A percentile compares a stretch with the other conserved stretches of the same genome.
Conservation (phyloP, 1,284 basidiomycete genomes). For the Schizophyllum amplum region DNA sequence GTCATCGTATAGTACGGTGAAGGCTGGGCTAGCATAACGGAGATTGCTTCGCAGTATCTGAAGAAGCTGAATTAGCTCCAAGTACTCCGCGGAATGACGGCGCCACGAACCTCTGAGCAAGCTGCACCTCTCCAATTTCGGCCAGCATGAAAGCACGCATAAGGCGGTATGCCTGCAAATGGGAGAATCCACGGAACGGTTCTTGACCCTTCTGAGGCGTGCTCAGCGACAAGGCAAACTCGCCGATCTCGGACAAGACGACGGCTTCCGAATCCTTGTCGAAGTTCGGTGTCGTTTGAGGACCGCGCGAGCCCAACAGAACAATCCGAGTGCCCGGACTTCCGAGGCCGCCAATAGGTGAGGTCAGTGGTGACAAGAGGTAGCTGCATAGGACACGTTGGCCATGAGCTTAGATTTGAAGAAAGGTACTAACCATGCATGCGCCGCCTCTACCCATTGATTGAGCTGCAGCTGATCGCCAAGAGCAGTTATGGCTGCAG, state of each 20-base stretch:
- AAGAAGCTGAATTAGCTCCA: constrained; percentile 3
- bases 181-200: constrained; percentile 72
- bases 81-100: background rate
- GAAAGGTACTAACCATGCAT: constrained; percentile 63
- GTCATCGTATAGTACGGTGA: constrained; percentile 64
- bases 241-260: constrained; percentile 86
- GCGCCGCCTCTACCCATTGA: constrained; percentile 79
- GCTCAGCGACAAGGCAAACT: constrained; percentile 82
- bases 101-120: constrained; percentile 59
- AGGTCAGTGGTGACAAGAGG: constrained; percentile 80
- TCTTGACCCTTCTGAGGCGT: constrained; percentile 81
- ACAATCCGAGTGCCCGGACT: constrained; percentile 54
- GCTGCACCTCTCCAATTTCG: constrained; percentile 69
- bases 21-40: constrained; percentile 52
- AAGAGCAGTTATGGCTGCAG: constrained; percentile 77
- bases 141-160: constrained; percentile 73
- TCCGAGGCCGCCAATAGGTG: constrained; percentile 64
- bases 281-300: constrained; percentile 43
- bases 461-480: constrained; percentile 76
- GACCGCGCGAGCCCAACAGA: constrained; percentile 59
- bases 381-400: constrained; percentile 46
- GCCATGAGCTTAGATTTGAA: constrained; percentile 1
- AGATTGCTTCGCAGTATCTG: constrained; percentile 90
- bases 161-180: constrained; percentile 86
- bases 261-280: constrained; percentile 72